Conservation (phyloP, 441 rosid species). For the Adansonia madagascariensis region DNA sequence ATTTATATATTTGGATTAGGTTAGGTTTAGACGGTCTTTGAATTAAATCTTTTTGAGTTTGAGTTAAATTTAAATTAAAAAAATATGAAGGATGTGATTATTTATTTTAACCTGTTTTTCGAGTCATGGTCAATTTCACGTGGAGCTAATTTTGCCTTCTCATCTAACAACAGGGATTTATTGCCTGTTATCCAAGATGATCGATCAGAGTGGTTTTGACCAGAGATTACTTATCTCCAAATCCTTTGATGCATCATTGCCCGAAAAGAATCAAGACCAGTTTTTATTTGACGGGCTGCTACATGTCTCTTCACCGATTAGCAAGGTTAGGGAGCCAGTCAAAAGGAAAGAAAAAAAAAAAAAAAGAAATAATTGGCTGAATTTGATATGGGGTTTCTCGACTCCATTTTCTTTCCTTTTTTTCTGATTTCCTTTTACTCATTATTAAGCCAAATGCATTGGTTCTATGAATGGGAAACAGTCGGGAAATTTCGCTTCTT, state of each 20-base stretch:
- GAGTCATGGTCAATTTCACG: too few relatives aligned
- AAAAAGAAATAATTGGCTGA: not conserved
- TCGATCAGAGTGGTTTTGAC: not conserved
- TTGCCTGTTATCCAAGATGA: slow-evolving; percentile 10
- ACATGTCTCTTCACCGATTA: not conserved
- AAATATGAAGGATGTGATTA: too few relatives aligned
- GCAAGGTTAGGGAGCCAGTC: not conserved
- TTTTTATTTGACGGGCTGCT: not conserved
- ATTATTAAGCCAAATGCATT: slow-evolving; percentile 3
- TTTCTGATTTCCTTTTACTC: not conserved
- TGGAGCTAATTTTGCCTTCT: too few relatives aligned
- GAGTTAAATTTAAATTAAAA: too few relatives aligned
- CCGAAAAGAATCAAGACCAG: not conserved
- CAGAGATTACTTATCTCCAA: not conserved
- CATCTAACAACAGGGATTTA: not conserved
- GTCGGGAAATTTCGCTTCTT: not conserved
- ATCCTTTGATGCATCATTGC: not conserved
- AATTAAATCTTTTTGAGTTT: too few relatives aligned
- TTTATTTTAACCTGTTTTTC: too few relatives aligned
- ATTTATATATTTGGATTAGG: too few relatives aligned
- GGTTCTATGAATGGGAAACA: not conserved
- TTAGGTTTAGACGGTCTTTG: too few relatives aligned
- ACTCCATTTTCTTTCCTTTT: not conserved
- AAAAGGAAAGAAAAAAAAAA: not conserved
- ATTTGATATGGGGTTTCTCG: not conserved